These are phyloP conservation scores for Tylopilus plumbeoviolaceoides DNA, from an alignment of 768 basidiomycete species.

Conservation along the genomic window DNA sequence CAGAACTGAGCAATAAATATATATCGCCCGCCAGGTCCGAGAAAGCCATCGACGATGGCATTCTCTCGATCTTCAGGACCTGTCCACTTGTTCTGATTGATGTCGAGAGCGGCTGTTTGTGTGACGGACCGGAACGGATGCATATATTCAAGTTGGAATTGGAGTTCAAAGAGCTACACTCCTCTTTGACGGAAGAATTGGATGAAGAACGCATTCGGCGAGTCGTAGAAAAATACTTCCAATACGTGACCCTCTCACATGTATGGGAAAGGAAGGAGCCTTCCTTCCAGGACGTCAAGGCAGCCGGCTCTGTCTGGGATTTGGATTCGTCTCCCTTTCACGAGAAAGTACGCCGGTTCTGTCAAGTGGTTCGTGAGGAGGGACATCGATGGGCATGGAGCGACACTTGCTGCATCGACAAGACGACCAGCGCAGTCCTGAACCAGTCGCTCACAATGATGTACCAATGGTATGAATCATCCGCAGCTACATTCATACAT, in stretches of 20 bases:
- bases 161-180: slow-evolving; percentile 1
- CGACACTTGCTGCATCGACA: slow-evolving; percentile 12
- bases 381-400: slow-evolving; percentile 16
- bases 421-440: slow-evolving; percentile 1
- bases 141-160: slow-evolving; percentile 1
- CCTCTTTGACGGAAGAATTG: slow-evolving; percentile 6
- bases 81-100: not conserved
- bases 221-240: slow-evolving; percentile 4
- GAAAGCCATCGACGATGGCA: not conserved
- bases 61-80: not conserved
- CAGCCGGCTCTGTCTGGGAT: slow-evolving; percentile 1
- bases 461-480: too few relatives aligned
- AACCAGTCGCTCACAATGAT: too few relatives aligned
- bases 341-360: slow-evolving; percentile 9
- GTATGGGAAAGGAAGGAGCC: slow-evolving; percentile 12
- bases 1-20: not conserved
- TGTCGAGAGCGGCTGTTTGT: not conserved
- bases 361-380: not conserved
- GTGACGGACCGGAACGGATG: too few relatives aligned
- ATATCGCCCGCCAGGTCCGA: not conserved
- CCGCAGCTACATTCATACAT: too few relatives aligned
- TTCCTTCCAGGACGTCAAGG: slow-evolving; percentile 5
- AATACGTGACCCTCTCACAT: slow-evolving; percentile 13
- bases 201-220: not conserved
- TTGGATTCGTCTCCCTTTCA: not conserved